Base-by-base conservation (phyloP, 108 stramenopile genomes). In the Conticribra weissflogii region DNA sequence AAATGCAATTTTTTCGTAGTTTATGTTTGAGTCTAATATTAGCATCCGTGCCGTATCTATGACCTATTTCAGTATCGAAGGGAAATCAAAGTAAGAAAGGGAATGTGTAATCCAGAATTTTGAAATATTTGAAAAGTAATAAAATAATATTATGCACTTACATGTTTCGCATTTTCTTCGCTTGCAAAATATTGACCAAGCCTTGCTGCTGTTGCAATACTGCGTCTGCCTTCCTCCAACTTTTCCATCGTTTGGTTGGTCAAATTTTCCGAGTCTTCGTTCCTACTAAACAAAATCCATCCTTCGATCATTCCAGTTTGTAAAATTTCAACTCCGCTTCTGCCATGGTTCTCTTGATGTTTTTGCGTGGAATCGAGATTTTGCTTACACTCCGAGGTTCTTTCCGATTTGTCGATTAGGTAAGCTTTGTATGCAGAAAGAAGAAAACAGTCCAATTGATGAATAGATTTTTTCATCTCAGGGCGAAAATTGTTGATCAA, bases 151-250 rank as follows among this genome's bases (percentile, higher is more conserved):
- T 4, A 36, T 28, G 27, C 3, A 51, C 63, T 65, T 32, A 65
- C 63, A 65, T 49, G 34, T 34, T 67, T 17, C 14, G 60, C 74
- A 32, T 60, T 75, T 22, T 75, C 57, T 3, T 67, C 48, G 62
- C 74, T 75, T 8, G 74, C 74, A 54, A 68, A 75, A 32, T 75
- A 75, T 45, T 75, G 74, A 17, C 74, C 74, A 52, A 75, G 74
- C 34, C 53, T 61, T 12, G 66, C 66, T 44, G 74, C 66, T 36
- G n/a, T 48, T 25, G 46, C 41, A 47, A 34, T 46, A 25, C 41
- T 64, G 49, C 4, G 28, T 23, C 27, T 1, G 1, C 15, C 19
- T 17, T 22, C 9, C 24, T 30, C 15, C 56, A 34, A 30, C 29
- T 34, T 2, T 24, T 46, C n/a, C 3, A 23, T 28, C 29, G 22